These are phyloP conservation scores for Yamadazyma endophytica DNA, from an alignment of 805 yeast species.

Conservation along the genomic window DNA sequence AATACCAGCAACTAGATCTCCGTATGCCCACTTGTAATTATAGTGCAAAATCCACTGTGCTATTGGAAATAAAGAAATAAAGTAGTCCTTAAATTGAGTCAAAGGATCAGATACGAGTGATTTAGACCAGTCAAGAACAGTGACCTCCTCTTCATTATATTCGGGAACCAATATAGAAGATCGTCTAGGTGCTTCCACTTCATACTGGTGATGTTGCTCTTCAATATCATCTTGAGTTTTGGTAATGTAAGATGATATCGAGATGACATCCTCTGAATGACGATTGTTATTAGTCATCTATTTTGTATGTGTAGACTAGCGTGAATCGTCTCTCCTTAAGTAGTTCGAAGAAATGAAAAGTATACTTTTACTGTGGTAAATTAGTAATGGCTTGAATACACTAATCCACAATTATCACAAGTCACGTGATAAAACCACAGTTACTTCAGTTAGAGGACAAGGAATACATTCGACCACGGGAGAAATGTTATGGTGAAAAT, in stretches of 20 bases:
- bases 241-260: too few relatives aligned
- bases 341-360: too few relatives aligned
- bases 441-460: neutral
- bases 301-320: too few relatives aligned
- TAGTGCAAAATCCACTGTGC: slow-evolving; percentile 82
- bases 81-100: slow-evolving; percentile 40
- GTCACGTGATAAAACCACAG: neutral
- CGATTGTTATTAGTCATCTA: too few relatives aligned
- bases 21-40: slow-evolving; percentile 71
- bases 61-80: slow-evolving; percentile 71
- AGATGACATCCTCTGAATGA: too few relatives aligned
- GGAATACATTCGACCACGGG: too few relatives aligned
- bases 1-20: slow-evolving; percentile 86
- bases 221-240: slow-evolving; percentile 5
- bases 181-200: slow-evolving; percentile 1
- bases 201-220: slow-evolving; percentile 6
- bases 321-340: too few relatives aligned
- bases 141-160: slow-evolving; percentile 29
- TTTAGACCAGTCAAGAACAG: slow-evolving; percentile 29
- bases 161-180: slow-evolving; percentile 26
- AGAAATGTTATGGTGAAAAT: too few relatives aligned
- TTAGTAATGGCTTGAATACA: neutral
- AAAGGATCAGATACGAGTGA: slow-evolving; percentile 34
- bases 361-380: neutral
- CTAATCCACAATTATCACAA: neutral